Evolutionary conservation across 805 yeast genomes (phyloP), one percentile per base, ranked within the genome.

Genomic region (Blastobotrys robertii): DNA sequence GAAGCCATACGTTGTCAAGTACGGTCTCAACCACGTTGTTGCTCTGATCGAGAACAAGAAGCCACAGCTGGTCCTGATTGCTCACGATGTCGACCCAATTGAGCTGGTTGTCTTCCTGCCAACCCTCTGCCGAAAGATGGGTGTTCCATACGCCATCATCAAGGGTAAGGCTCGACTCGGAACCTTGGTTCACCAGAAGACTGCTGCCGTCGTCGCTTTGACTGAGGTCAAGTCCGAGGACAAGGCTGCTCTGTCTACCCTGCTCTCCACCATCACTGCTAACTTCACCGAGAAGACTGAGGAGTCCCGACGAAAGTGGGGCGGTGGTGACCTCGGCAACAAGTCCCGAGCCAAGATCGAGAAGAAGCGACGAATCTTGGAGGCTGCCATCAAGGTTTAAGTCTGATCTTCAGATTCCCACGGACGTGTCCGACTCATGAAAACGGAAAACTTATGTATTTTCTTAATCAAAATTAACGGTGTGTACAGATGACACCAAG

Each of bases 81-180:
- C 98, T 69, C 83, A 90, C 77, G 98, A 90, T 62, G 98, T 90
- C 63, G 98, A 90, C 78, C 98, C 98, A 66, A 84, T 90, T 66
- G 98, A 90, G 77, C 78, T 90, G 67, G 97, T 90, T 58, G 76
- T 90, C 64, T 90, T 85, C 83, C 76, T 90, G 62, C 98, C 98
- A 67, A 97, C 98, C 72, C 79, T 90, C 67, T 90, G 97, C 78
- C 86, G 90, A 77, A 92, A 92, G 83, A 80, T 90, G 94, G 97
- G 97, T 75, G 88, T 92, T 56, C 97, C 98, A 69, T 88, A 88
- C 79, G 97, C 97, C 55, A 83, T 88, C 67, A 84, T 88, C 67
- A 87, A 87, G 81, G 96, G 96, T 71, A 87, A 87, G 84, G 95
- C 96, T 57, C 85, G 97, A 79, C 81, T 90, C 65, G 97, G 97